Base-by-base conservation (phyloP, 495 filamentous ascomycete species). In the Bryoglossum gracile region DNA sequence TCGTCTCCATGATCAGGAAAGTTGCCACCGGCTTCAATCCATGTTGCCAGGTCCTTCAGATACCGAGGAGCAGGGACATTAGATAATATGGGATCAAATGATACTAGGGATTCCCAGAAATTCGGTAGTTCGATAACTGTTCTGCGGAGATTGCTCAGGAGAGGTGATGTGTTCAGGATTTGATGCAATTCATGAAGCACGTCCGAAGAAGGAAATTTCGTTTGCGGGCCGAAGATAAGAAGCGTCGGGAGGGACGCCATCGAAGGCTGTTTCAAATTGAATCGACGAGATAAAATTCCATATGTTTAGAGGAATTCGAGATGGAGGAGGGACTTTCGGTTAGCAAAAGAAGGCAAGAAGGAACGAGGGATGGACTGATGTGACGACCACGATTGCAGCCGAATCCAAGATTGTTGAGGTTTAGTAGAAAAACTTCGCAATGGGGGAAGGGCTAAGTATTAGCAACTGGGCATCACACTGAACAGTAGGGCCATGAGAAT, bases 161-260 rank as follows among this genome's bases (percentile, higher is more conserved):
- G 45, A 23, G 45, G 43, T 10, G 24, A 39, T 18, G n/a, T 22
- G 17, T 22, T 26, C n/a, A 54, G 35, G 28, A 41, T 35, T 35
- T 43, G 45, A 6, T 41, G 45, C 16, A 47, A 26, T 6, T 50
- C 51, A 30, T 26, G 28, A 24, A 54, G 25, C 2, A 18, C 22
- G 11, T 50, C 51, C 14, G 17, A 10, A 2, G 51, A 34, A 3
- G 51, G 51, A 11, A 49, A 35, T 14, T 25, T 39, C 18, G 24
- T 54, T 21, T 54, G 51, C 18, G 51, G 45, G 10, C 51, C 51
- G 19, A 54, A 54, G 35, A 54, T 26, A 14, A 54, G 26, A 3
- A 54, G 14, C 8, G 45, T 49, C 18, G 51, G 51, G 37, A 50
- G 26, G 13, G 2, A 2, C 24, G 40, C 40, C 40, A 26, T 25